Evolutionary conservation across 2,329 filamentous ascomycete species (phyloP).

Genomic region (Emericellopsis cladophorae): DNA sequence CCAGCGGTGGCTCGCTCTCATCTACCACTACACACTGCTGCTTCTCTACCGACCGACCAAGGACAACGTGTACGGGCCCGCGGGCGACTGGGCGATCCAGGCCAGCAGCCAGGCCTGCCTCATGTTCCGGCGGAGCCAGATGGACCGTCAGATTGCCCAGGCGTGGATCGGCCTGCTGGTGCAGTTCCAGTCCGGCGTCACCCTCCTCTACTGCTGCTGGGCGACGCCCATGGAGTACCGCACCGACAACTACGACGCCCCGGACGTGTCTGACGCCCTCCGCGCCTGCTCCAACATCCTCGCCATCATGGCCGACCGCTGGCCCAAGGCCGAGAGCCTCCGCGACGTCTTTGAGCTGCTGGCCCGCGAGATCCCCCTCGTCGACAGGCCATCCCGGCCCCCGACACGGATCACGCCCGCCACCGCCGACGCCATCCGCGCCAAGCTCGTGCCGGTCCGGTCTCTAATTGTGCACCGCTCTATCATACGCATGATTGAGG

Average conservation of each 20-base stretch:
- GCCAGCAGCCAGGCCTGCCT: conserved; percentile 14
- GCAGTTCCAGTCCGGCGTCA: conserved; percentile 20
- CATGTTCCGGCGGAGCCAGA: conserved; percentile 15
- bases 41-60: conserved; percentile 14
- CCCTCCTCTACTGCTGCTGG: conserved; percentile 21
- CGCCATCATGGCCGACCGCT: conserved; percentile 20
- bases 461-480: conserved; percentile 4
- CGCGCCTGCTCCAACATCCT: conserved; percentile 20
- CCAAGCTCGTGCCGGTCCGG: conserved; percentile 6
- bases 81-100: conserved; percentile 13
- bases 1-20: conserved; percentile 14
- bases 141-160: conserved; percentile 11
- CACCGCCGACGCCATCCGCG: conserved; percentile 3
- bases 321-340: conserved; percentile 19
- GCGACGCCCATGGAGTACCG: conserved; percentile 15
- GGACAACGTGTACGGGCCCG: conserved; percentile 7
- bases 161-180: conserved; percentile 13
- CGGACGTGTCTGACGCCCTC: conserved; percentile 18
- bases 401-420: conserved; percentile 2
- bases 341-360: conserved; percentile 20
- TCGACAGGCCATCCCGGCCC: conserved; percentile 4
- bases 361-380: conserved; percentile 9
- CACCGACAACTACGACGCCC: conserved; percentile 13
- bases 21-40: conserved; percentile 15
- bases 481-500: conserved; percentile 5